These are phyloP conservation scores for Asterochloris erici DNA, from an alignment of 139 green algal genomes.

Conservation along the genomic window DNA sequence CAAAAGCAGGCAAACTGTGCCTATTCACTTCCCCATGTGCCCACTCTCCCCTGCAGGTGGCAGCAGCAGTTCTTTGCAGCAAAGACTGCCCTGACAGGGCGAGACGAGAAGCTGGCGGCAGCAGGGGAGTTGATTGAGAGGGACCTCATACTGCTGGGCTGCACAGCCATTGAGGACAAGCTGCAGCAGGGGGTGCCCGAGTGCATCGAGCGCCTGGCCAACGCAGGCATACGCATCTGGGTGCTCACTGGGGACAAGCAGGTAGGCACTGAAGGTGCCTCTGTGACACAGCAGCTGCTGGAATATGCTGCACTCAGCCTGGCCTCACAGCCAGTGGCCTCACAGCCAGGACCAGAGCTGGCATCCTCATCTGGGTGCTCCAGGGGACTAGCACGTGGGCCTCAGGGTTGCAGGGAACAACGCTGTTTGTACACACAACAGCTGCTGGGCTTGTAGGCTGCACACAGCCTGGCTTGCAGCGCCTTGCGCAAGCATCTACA, in stretches of 20 bases:
- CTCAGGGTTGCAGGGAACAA: too few relatives aligned
- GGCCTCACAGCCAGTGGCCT: too few relatives aligned
- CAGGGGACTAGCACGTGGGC: background rate
- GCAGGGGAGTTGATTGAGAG: slow-evolving; percentile 56
- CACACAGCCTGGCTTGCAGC: too few relatives aligned
- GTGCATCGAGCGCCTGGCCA: slow-evolving; percentile 32
- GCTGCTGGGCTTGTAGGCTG: too few relatives aligned
- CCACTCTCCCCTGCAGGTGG: slow-evolving; percentile 17
- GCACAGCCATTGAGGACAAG: slow-evolving; percentile 80
- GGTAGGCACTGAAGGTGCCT: background rate
- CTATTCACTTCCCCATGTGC: too few relatives aligned
- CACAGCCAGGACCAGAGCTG: too few relatives aligned
- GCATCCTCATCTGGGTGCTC: background rate
- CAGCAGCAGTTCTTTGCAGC: slow-evolving; percentile 40
- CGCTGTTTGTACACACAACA: too few relatives aligned
- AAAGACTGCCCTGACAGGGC: slow-evolving; percentile 40
- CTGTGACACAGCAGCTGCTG: too few relatives aligned
- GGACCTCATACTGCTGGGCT: slow-evolving; percentile 61
- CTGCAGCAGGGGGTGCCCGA: slow-evolving; percentile 34
- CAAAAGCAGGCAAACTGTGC: too few relatives aligned
- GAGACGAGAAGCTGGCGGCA: slow-evolving; percentile 51
- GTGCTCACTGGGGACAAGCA: slow-evolving; percentile 69
- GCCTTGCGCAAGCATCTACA: too few relatives aligned
- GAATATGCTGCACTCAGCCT: too few relatives aligned
- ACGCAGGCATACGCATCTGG: slow-evolving; percentile 57